Conservation (phyloP, 148 eudicot species). For the Talinum fruticosum region DNA sequence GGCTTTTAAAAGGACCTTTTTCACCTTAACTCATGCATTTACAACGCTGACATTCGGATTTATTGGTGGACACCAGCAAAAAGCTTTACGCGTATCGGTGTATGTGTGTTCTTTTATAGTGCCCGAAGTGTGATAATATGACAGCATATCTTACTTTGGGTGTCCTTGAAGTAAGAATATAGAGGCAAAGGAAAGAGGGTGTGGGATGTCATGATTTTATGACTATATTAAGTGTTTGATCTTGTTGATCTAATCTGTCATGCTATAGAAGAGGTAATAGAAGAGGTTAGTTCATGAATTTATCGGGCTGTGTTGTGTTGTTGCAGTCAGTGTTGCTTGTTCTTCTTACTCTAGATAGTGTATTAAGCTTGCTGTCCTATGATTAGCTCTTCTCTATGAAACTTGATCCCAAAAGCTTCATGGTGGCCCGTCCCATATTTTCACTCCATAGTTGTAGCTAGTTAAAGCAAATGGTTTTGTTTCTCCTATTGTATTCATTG, state of each 20-base stretch:
- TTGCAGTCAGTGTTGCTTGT: no score
- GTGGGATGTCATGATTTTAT: background rate
- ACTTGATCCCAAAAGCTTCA: background rate
- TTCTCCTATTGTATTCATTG: background rate
- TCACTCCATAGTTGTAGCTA: background rate
- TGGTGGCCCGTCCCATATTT: background rate
- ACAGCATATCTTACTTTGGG: background rate
- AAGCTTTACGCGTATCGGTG: constrained; percentile 16
- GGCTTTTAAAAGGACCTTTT: constrained; percentile 1
- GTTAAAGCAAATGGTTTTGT: background rate
- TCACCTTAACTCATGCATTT: constrained; percentile 12
- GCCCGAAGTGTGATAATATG: background rate
- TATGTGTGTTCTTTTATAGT: background rate
- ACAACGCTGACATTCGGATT: constrained; percentile 8
- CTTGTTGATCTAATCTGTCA: background rate
- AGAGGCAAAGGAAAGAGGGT: background rate
- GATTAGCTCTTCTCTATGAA: background rate
- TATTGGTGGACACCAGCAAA: constrained; percentile 7
- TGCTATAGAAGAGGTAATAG: constrained; percentile 1
- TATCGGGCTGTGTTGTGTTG: background rate
- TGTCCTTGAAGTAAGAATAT: background rate
- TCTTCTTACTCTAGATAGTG: no score
- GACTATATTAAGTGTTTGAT: background rate
- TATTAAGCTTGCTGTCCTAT: no score
- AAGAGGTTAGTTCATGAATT: background rate